phyloP scores from a whole-genome alignment of 441 rosid genomes.

The Biscutella laevigata region DNA sequence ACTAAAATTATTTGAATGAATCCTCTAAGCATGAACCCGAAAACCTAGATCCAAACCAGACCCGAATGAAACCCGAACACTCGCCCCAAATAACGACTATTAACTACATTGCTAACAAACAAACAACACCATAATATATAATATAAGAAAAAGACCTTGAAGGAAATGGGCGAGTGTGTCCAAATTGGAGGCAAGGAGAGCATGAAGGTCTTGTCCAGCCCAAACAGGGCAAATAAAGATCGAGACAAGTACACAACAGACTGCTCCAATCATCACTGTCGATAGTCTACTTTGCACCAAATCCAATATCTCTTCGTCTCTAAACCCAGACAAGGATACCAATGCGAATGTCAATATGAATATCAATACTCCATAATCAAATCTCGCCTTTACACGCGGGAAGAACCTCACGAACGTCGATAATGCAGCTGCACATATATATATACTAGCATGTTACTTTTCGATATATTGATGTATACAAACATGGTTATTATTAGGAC shows the following conservation, averaged over 20 bases:
- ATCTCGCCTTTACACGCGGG: constrained; percentile 67
- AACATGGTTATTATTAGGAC: neutral
- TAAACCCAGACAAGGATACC: constrained; percentile 57
- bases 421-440: constrained; percentile 36
- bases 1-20: too few relatives aligned
- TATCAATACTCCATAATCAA: constrained; percentile 62
- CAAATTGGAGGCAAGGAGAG: constrained; percentile 40
- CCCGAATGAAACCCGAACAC: too few relatives aligned
- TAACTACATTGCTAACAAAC: too few relatives aligned
- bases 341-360: constrained; percentile 70
- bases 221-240: constrained; percentile 63
- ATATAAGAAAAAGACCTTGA: constrained; percentile 43
- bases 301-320: constrained; percentile 46
- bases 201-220: constrained; percentile 80
- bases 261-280: constrained; percentile 54
- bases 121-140: too few relatives aligned
- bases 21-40: too few relatives aligned
- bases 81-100: too few relatives aligned
- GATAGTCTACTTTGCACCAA: constrained; percentile 47
- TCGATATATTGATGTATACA: neutral
- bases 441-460: neutral
- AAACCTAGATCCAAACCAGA: too few relatives aligned
- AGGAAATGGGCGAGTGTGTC: constrained; percentile 51
- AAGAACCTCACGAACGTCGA: constrained; percentile 63
- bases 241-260: constrained; percentile 37